Conservation (phyloP, 768 basidiomycete genomes). For the Russula virescens region DNA sequence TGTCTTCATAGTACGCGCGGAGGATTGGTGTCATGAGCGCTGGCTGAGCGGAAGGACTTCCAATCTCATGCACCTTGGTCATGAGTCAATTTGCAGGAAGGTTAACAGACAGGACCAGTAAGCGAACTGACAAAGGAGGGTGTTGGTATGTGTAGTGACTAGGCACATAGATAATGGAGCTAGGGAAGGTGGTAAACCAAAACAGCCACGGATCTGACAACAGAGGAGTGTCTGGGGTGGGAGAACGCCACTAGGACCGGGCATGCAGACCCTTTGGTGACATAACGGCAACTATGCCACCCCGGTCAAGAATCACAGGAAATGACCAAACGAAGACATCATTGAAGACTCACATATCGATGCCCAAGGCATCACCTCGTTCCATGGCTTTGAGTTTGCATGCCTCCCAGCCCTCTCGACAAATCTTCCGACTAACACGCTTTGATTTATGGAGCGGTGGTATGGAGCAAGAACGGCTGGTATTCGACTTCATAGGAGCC, state of each 20-base stretch:
- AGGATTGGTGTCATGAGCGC: conserved; percentile 53
- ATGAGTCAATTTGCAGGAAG: conserved; percentile 65
- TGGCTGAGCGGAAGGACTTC: conserved; percentile 56
- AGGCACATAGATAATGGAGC: not conserved
- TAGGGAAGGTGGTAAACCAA: too few relatives aligned
- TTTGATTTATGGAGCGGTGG: conserved; percentile 31
- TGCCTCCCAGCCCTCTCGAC: too few relatives aligned
- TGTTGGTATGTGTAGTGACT: not conserved
- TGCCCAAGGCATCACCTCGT: conserved; percentile 36
- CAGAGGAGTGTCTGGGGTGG: too few relatives aligned
- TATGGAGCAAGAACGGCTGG: conserved; percentile 43
- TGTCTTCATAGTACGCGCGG: conserved; percentile 60
- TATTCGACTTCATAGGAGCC: conserved; percentile 38
- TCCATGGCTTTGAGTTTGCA: conserved; percentile 31
- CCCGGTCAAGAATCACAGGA: not conserved
- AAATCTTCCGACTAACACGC: conserved; percentile 26
- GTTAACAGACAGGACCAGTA: conserved; percentile 58
- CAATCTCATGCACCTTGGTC: conserved; percentile 57
- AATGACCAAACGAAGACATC: not conserved
- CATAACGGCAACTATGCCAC: too few relatives aligned
- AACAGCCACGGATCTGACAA: not conserved
- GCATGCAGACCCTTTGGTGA: too few relatives aligned
- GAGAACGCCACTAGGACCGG: too few relatives aligned
- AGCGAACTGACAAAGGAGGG: conserved; percentile 41
- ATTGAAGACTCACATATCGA: conserved; percentile 38